A percentile compares a stretch with the other conserved stretches of the same genome.
Conservation (phyloP, 1,284 basidiomycete species). For the Mycena citricolor region DNA sequence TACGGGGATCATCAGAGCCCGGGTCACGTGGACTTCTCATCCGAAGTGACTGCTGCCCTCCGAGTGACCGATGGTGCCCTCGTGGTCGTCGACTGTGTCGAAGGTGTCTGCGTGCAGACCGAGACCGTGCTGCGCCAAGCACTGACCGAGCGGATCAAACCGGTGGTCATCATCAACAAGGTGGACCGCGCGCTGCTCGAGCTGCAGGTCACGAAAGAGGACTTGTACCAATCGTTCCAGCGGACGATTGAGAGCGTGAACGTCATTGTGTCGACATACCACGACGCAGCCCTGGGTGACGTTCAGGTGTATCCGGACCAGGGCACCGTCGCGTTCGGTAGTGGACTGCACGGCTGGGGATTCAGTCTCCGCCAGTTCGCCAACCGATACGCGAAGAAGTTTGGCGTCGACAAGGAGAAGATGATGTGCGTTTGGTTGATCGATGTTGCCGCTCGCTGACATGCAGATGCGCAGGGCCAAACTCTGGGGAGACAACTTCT, state of each 20-base stretch:
- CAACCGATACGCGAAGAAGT: slow-evolving; percentile 94
- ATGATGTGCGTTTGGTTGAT: slow-evolving; percentile 63
- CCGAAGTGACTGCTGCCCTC: slow-evolving; percentile 98
- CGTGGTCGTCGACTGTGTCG: slow-evolving; percentile 98
- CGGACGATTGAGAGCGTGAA: slow-evolving; percentile 98
- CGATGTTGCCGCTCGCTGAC: neutral
- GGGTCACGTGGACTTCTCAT: slow-evolving; percentile 99
- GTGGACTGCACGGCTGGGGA: slow-evolving; percentile 99
- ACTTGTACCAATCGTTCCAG: slow-evolving; percentile 96
- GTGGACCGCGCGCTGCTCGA: slow-evolving; percentile 99
- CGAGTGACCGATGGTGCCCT: slow-evolving; percentile 99
- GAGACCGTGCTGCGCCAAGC: slow-evolving; percentile 99
- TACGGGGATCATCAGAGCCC: slow-evolving; percentile 41
- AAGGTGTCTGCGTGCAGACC: slow-evolving; percentile 99
- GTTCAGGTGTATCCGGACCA: slow-evolving; percentile 99
- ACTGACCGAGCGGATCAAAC: slow-evolving; percentile 98
- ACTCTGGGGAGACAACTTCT: slow-evolving; percentile 98
- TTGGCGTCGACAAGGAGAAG: slow-evolving; percentile 98
- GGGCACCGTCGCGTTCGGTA: slow-evolving; percentile 98
- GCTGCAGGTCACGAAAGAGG: slow-evolving; percentile 96
- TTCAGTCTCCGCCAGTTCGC: slow-evolving; percentile 99
- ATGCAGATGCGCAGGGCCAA: slow-evolving; percentile 42
- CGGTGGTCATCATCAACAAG: slow-evolving; percentile 99
- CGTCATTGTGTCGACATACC: slow-evolving; percentile 98
- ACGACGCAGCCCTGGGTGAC: slow-evolving; percentile 93